Conservation (phyloP, 495 filamentous ascomycete genomes). For the Aspergillus asperescens region DNA sequence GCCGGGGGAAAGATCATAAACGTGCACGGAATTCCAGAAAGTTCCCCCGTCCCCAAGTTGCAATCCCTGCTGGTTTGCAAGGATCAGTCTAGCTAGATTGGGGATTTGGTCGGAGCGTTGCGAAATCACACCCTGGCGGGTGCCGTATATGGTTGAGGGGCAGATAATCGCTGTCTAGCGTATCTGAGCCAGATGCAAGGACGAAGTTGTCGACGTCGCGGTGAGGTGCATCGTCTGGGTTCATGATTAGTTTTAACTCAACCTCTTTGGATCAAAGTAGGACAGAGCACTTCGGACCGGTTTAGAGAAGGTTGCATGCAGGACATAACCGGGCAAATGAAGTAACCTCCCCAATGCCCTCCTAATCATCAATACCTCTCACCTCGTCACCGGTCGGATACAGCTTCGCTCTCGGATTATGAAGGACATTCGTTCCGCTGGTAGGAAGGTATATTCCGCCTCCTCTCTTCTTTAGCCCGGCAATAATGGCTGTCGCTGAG, state of each 20-base stretch:
- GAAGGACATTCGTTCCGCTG: background rate
- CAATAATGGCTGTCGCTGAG: background rate
- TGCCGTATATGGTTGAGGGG: background rate
- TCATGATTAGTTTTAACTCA: background rate
- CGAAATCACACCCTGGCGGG: background rate
- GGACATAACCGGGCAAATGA: constrained; percentile 3
- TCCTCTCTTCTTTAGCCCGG: background rate
- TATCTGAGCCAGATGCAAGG: background rate
- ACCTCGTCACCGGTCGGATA: background rate
- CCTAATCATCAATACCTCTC: background rate
- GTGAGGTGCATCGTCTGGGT: background rate
- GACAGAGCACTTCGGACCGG: too few species aligned
- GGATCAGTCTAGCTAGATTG: background rate
- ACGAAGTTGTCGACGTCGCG: background rate
- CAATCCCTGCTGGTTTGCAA: background rate
- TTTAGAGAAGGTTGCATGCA: too few species aligned
- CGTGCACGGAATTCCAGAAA: background rate
- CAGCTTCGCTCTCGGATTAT: background rate
- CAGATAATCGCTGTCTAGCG: background rate
- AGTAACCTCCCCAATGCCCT: background rate
- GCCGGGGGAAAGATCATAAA: background rate
- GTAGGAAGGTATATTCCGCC: background rate
- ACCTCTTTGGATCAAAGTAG: background rate
- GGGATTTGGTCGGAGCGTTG: constrained; percentile 1
- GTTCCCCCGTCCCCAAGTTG: background rate